Evolutionary conservation across 2,329 filamentous ascomycete species (phyloP).

Genomic region (Penicillium oxalicum): DNA sequence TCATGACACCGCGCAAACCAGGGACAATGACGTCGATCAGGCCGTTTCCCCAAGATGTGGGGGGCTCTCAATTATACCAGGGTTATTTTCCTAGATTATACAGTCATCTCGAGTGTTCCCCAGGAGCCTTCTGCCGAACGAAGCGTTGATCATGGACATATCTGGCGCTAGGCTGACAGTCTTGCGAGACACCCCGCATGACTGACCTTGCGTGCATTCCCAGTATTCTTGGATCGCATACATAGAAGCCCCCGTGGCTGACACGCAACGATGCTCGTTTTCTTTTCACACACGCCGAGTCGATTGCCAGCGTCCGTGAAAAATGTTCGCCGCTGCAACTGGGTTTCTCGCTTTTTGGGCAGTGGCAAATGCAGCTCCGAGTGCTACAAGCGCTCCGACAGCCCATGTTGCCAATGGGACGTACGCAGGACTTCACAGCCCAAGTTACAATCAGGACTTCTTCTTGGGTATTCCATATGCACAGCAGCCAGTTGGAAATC

Average conservation of each 20-base stretch:
- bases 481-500: slow-evolving; percentile 47
- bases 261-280: neutral
- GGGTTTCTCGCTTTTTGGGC: slow-evolving; percentile 13
- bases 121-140: neutral
- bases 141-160: slow-evolving; percentile 8
- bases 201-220: neutral
- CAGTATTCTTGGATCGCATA: neutral
- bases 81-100: too few species aligned
- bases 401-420: slow-evolving; percentile 44
- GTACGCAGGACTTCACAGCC: slow-evolving; percentile 40
- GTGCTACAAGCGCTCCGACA: slow-evolving; percentile 19
- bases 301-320: neutral
- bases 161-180: slow-evolving; percentile 5
- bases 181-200: slow-evolving; percentile 4
- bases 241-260: neutral
- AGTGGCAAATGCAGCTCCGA: slow-evolving; percentile 18
- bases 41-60: too few species aligned
- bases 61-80: too few species aligned
- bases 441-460: slow-evolving; percentile 44
- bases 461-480: slow-evolving; percentile 55
- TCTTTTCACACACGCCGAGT: neutral
- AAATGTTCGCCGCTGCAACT: slow-evolving; percentile 5
- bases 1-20: too few species aligned
- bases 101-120: too few species aligned
- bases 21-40: too few species aligned